Base-by-base conservation (phyloP, 1,139 yeast genomes). In the Chernovozyma aurita region DNA sequence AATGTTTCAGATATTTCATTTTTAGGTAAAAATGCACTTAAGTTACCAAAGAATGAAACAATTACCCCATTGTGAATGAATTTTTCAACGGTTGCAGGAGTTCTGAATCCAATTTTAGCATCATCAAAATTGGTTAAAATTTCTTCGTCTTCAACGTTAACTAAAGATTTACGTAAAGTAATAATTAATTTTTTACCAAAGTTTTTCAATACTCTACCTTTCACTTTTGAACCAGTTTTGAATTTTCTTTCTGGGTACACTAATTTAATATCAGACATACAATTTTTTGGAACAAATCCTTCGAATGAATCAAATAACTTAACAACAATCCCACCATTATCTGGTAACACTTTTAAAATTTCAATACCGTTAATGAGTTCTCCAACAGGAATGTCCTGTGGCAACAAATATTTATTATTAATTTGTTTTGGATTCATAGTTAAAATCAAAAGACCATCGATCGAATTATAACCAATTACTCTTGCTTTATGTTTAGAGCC, bases 181-280 rank as follows among this genome's bases (percentile, higher is more conserved):
- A 86, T 68, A 35, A 67, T 62, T 32, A 87, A 63, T 38, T 72
- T 49, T 47, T 55, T 62, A 17, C 69, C 65, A 27, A 56, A 52
- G 24, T 62, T 63, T 37, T 57, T 64, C 45, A 74, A 59, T 8
- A 75, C 77, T 60, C 96, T 78, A 42, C 84, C 95, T 51, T 75
- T 84, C 28, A 85, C 85, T 47, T 80, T 84, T 34, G 82, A 66
- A 8, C 96, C 97, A 34, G 78, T 77, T 59, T 85, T 86, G 70
- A 80, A 92, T 55, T 88, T 86, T 65, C 92, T 78, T 60, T 92
- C 97, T 4, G 98, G 98, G 53, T 88, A 83, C 6, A 80, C 78
- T 44, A 92, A 69, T 53, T 80, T 83, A 42, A 85, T 74, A 57
- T 92, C 99, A 46, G 95, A 82, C 59, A 92, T 77, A 50, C 90